Percentiles rank a stretch among this genome's conserved stretches.
phyloP scores from a whole-genome alignment of 169 alveolate genomes.

The Cryptosporidium sp. region DNA sequence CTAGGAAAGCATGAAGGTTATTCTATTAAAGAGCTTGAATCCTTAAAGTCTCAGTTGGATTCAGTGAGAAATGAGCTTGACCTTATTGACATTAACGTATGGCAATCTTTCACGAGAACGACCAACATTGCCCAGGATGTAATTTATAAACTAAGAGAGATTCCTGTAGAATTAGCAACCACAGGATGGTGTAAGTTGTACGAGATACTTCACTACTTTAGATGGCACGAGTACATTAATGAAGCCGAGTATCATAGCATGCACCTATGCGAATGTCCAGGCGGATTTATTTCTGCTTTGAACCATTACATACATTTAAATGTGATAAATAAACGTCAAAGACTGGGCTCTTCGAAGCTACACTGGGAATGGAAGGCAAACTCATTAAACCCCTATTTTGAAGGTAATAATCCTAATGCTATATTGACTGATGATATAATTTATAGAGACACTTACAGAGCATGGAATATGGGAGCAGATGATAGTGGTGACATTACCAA shows the following conservation, averaged over 20 bases:
- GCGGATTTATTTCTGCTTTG: constrained; percentile 84
- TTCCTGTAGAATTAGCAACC: constrained; percentile 81
- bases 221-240: constrained; percentile 78
- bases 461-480: constrained; percentile 83
- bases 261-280: constrained; percentile 86
- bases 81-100: constrained; percentile 79
- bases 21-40: constrained; percentile 80
- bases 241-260: constrained; percentile 77
- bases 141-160: constrained; percentile 54
- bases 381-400: constrained; percentile 84
- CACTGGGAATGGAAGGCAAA: constrained; percentile 82
- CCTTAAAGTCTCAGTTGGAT: constrained; percentile 78
- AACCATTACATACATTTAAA: constrained; percentile 80
- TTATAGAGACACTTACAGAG: constrained; percentile 81
- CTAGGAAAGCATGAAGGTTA: constrained; percentile 80
- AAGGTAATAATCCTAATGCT: constrained; percentile 80
- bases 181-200: constrained; percentile 84
- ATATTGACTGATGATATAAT: constrained; percentile 83
- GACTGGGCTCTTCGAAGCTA: constrained; percentile 75
- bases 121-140: constrained; percentile 77
- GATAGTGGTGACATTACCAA: constrained; percentile 83
- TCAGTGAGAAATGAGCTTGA: constrained; percentile 81
- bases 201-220: constrained; percentile 81
- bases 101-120: constrained; percentile 80
- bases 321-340: constrained; percentile 63